Evolutionary conservation across 306 rosid species (phyloP), one percentile per base, ranked within the genome.

Genomic region (Aeschynomene evenia): DNA sequence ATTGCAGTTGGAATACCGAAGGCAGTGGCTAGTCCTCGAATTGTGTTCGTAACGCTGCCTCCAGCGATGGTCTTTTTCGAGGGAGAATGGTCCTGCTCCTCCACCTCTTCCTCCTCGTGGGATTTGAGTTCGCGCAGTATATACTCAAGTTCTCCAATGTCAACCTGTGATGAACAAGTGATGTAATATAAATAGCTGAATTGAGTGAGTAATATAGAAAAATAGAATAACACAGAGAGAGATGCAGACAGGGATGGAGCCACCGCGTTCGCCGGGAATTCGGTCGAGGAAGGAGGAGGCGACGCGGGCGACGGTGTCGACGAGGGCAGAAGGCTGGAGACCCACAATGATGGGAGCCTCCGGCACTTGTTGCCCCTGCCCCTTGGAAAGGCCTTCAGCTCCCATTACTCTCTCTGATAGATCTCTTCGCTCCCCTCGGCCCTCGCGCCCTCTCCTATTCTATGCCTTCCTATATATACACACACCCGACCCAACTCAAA

Each of bases 31-130:
- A 94, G 77, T 49, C 98, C 98, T 7, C 98, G 80, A 65, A 94
- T 84, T 1, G 97, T 94, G 73, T 94, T 91, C 13, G 98, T 90
- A 49, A 94, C 96, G 55, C 98, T 94, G 20, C 98, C 98, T 34
- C 97, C 96, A 0, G 98, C 97, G 37, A 94, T 62, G 13, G 97
- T 88, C 78, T 90, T 88, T 15, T 12, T 37, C 43, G 87, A 62
- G 3, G 82, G 43, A 40, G 83, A 72, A 16, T 21, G 28, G 46
- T 46, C 81, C 33, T 71, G 75, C 29, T 24, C 29, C 29, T 24
- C 29, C 29, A 1, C 29, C 29, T 24, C 29, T 4, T 28, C 0
- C 31, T 4, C 82, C 33, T 74, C 77, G 0, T 68, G 72, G 14
- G 71, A 73, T 6, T 88, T 85, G 77, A 94, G 80, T 73, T 81